Percentiles rank a stretch among this genome's conserved stretches.
Evolutionary conservation across 129 eudicot genomes (phyloP).

Genomic region (Solidago caesia): DNA sequence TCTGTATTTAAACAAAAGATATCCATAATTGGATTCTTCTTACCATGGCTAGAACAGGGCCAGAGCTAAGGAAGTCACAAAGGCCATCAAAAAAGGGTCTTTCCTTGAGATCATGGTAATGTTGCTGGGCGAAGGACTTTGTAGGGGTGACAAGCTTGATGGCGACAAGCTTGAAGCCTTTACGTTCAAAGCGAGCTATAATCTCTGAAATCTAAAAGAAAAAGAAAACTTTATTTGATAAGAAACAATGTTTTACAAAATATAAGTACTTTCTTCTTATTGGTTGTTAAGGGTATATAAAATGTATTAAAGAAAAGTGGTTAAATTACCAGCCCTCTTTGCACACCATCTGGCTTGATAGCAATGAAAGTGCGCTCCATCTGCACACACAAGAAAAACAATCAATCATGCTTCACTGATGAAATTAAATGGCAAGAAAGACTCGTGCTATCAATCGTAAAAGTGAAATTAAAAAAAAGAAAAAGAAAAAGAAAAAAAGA

Average conservation of each 20-base stretch:
- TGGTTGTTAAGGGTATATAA: background rate
- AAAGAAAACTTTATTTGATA: background rate
- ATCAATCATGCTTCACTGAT: background rate
- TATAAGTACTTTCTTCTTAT: background rate
- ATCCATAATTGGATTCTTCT: conserved; percentile 7
- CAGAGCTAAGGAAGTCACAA: conserved; percentile 98
- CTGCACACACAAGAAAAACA: conserved; percentile 34
- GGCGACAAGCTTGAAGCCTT: conserved; percentile 97
- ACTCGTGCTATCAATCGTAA: background rate
- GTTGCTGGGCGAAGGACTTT: conserved; percentile 86
- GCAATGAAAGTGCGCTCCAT: conserved; percentile 96
- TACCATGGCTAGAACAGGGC: conserved; percentile 98
- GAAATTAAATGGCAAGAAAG: background rate
- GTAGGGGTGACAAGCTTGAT: conserved; percentile 84
- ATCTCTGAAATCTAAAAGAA: conserved; percentile 81
- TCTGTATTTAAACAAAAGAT: background rate
- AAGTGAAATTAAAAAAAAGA: background rate
- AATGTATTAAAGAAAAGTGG: background rate
- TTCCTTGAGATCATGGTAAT: conserved; percentile 91
- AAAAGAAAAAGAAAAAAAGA: background rate
- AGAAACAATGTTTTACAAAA: background rate
- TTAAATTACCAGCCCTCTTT: conserved; percentile 80
- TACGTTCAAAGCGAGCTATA: conserved; percentile 88
- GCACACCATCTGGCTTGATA: conserved; percentile 99
- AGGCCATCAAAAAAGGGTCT: conserved; percentile 89